Conservation (phyloP, 139 green algal species). For the Eudorina sp. region DNA sequence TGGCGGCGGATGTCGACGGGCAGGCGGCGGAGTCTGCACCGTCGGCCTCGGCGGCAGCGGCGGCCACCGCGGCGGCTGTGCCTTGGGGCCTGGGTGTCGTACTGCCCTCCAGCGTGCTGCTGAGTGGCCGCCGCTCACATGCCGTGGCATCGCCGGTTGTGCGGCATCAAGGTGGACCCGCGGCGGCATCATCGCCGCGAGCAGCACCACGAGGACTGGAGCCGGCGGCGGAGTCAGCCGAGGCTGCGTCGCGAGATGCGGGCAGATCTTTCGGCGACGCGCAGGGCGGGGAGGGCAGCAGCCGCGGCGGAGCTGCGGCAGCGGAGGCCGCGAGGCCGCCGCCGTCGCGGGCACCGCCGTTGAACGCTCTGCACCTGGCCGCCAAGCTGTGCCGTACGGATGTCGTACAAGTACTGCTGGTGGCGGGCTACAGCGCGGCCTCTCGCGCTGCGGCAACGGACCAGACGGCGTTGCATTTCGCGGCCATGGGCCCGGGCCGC, state of each 20-base stretch:
- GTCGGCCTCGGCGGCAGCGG: not conserved
- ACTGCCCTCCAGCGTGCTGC: not conserved
- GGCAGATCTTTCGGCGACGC: no score
- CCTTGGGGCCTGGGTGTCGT: not conserved
- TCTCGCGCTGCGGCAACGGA: not conserved
- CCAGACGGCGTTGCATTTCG: constrained; percentile 26
- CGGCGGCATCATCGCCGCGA: not conserved
- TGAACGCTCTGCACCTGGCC: constrained; percentile 39
- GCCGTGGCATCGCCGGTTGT: no score
- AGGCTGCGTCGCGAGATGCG: no score
- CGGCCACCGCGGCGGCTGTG: not conserved
- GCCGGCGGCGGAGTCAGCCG: no score
- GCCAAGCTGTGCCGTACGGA: constrained; percentile 3
- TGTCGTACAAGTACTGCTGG: constrained; percentile 25
- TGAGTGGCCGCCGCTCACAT: not conserved
- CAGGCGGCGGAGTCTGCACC: not conserved
- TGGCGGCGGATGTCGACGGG: not conserved
- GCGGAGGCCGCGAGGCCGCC: not conserved
- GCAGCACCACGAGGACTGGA: no score
- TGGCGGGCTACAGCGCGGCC: constrained; percentile 13
- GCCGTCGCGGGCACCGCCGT: not conserved
- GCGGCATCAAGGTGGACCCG: no score
- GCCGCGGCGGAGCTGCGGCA: no score
- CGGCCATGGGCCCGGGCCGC: not conserved
- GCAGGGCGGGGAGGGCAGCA: no score